phyloP scores from a whole-genome alignment of 306 rosid species.

The Senna tora region DNA sequence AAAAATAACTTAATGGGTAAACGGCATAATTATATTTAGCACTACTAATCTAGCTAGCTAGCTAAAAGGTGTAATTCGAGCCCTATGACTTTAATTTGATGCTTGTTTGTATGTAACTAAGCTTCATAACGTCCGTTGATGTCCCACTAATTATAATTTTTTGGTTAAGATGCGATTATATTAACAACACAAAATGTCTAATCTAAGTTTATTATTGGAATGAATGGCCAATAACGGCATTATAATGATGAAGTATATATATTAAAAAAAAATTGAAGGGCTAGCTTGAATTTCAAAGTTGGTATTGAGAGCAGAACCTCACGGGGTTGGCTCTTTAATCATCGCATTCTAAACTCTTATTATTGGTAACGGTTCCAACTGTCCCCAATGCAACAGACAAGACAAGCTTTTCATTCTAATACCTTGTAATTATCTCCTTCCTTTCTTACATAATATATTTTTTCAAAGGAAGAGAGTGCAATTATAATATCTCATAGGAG shows the following conservation, averaged over 20 bases:
- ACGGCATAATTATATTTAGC: constrained; percentile 9
- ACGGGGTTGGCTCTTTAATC: constrained; percentile 25
- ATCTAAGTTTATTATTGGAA: background rate
- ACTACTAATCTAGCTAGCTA: background rate
- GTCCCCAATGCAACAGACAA: background rate
- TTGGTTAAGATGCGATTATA: background rate
- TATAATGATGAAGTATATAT: background rate
- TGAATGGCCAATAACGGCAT: too few species aligned
- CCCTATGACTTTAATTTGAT: constrained; percentile 20
- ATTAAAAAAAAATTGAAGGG: too few species aligned
- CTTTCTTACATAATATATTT: too few species aligned
- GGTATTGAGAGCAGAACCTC: constrained; percentile 9
- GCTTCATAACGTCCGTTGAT: background rate
- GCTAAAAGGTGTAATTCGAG: constrained; percentile 27
- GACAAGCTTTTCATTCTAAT: background rate
- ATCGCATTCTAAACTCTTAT: background rate
- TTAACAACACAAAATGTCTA: constrained; percentile 6
- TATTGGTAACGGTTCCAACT: constrained; percentile 5
- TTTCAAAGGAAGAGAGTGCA: too few species aligned
- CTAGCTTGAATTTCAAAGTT: constrained; percentile 31
- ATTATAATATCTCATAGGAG: too few species aligned
- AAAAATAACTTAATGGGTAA: constrained; percentile 5
- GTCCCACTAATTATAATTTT: constrained; percentile 12
- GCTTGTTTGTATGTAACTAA: background rate
- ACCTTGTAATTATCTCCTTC: too few species aligned